phyloP scores from a whole-genome alignment of 75 land plant genomes.

The Cryptomeria japonica region DNA sequence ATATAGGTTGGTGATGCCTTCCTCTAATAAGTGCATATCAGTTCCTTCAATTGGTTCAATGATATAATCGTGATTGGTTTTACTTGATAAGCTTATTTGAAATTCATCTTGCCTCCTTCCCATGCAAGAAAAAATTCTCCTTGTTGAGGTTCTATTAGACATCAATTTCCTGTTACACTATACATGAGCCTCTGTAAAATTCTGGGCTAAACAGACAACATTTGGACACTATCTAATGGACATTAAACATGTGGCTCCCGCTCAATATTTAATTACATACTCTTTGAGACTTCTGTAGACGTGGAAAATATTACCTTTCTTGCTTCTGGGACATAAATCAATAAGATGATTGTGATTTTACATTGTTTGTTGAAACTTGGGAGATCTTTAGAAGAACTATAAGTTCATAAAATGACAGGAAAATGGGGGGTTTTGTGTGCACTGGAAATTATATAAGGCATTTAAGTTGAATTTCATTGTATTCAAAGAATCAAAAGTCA shows the following conservation, averaged over 20 bases:
- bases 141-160: neutral
- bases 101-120: neutral
- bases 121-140: neutral
- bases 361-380: neutral
- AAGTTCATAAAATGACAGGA: neutral
- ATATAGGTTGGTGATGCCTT: neutral
- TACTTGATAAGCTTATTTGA: neutral
- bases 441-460: neutral
- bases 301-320: neutral
- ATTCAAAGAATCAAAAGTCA: neutral
- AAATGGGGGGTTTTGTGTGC: neutral
- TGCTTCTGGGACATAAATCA: neutral
- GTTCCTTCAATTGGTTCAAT: neutral
- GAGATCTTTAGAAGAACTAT: neutral
- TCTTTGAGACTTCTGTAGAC: neutral
- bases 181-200: neutral
- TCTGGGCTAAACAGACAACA: neutral
- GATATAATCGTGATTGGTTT: neutral
- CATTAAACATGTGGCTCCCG: neutral
- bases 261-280: neutral
- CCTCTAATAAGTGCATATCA: neutral
- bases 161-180: neutral
- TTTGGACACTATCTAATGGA: neutral
- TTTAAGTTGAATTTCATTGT: neutral
- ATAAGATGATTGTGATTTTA: neutral